A percentile compares a stretch with the other conserved stretches of the same genome.
Conservation (phyloP, 768 basidiomycete genomes). For the Postia placenta region DNA sequence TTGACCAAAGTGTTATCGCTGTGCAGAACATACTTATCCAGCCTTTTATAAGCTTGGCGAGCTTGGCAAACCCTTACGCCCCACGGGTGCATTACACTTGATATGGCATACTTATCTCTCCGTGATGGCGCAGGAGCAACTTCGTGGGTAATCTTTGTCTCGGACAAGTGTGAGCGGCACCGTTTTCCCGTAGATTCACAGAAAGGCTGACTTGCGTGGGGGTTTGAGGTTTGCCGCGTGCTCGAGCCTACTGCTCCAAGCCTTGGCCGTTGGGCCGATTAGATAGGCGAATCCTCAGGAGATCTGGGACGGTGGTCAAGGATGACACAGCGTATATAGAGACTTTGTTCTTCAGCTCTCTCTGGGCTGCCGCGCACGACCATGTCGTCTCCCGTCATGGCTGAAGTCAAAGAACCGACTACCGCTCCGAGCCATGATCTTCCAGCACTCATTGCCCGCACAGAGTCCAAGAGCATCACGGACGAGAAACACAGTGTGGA, state of each 20-base stretch:
- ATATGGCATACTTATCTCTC: background rate
- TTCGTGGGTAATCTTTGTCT: background rate
- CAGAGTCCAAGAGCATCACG: background rate
- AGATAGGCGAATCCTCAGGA: background rate
- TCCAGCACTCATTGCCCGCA: background rate
- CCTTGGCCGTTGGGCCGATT: background rate
- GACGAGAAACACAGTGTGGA: conserved; percentile 2
- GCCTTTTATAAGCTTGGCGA: background rate
- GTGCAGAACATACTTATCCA: no score
- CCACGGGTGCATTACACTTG: background rate
- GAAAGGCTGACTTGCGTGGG: background rate
- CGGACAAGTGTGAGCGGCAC: background rate
- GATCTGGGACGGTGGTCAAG: background rate
- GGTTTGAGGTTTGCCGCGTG: background rate
- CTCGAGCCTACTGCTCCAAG: background rate
- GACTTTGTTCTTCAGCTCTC: background rate
- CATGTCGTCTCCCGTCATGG: background rate
- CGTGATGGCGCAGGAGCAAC: background rate
- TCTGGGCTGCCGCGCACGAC: background rate
- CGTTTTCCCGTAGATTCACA: background rate
- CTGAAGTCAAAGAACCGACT: background rate
- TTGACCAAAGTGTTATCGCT: no score
- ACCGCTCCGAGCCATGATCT: background rate
- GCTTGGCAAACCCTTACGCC: background rate
- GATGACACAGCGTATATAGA: background rate